Conservation (phyloP, 208 protist genomes). For the Leishmania braziliensis region DNA sequence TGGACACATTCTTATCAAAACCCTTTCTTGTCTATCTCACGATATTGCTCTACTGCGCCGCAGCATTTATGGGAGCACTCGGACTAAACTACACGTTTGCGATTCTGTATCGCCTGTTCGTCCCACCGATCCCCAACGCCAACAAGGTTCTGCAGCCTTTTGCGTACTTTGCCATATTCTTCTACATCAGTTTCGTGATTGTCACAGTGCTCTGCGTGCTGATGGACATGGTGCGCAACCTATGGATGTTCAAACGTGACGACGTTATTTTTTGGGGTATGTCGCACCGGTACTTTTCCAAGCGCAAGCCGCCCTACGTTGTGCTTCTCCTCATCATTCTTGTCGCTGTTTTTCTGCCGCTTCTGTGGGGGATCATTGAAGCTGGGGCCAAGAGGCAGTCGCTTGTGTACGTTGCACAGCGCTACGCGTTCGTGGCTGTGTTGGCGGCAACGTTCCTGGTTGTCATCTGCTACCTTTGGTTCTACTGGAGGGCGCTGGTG, state of each 20-base stretch:
- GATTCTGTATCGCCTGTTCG: slow-evolving; percentile 70
- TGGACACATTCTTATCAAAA: slow-evolving; percentile 79
- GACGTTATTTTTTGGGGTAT: slow-evolving; percentile 81
- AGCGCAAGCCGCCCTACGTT: slow-evolving; percentile 71
- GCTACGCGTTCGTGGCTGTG: slow-evolving; percentile 71
- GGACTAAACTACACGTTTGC: slow-evolving; percentile 77
- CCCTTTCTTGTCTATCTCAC: slow-evolving; percentile 78
- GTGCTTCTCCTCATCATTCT: slow-evolving; percentile 75
- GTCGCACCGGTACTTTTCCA: slow-evolving; percentile 51
- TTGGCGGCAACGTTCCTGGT: slow-evolving; percentile 60
- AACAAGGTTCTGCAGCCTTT: slow-evolving; percentile 52
- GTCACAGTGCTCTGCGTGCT: slow-evolving; percentile 60
- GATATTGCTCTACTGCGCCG: slow-evolving; percentile 72
- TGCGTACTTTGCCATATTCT: slow-evolving; percentile 78
- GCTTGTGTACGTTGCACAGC: slow-evolving; percentile 67
- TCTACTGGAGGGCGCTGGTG: slow-evolving; percentile 70
- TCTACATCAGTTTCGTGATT: slow-evolving; percentile 77
- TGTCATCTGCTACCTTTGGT: slow-evolving; percentile 79
- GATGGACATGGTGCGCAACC: slow-evolving; percentile 73
- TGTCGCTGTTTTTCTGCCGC: slow-evolving; percentile 64
- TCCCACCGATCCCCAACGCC: slow-evolving; percentile 36
- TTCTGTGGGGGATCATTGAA: slow-evolving; percentile 81
- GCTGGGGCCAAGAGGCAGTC: slow-evolving; percentile 51
- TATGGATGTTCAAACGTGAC: slow-evolving; percentile 66
- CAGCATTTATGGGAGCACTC: slow-evolving; percentile 47